These are phyloP conservation scores for Hordeum vulgare DNA, from an alignment of 176 grass and related monocot species.

Conservation along the genomic window DNA sequence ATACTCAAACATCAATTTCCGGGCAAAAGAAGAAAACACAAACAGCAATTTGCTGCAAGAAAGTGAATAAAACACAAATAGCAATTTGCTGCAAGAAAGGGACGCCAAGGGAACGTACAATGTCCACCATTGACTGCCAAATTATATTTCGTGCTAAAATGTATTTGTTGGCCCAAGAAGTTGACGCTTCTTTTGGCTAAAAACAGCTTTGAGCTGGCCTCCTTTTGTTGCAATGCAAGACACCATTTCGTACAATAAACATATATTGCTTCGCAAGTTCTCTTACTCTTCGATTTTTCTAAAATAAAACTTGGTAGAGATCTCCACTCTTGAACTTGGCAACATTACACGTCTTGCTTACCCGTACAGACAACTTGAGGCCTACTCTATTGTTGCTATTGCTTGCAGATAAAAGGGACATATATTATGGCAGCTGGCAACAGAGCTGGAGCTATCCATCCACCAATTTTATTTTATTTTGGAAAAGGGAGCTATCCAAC, in stretches of 20 bases:
- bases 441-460: not conserved
- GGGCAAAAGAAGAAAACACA: no score
- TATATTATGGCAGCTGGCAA: not conserved
- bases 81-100: not conserved
- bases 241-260: not conserved
- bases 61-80: no score
- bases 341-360: not conserved
- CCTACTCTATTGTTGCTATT: not conserved
- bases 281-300: not conserved
- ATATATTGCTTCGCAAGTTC: slow-evolving; percentile 12
- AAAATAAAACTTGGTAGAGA: not conserved
- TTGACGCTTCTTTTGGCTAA: not conserved
- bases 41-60: no score
- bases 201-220: not conserved
- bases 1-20: slow-evolving; percentile 2
- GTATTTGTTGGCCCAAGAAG: not conserved
- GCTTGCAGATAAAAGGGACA: not conserved
- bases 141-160: not conserved
- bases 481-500: not conserved
- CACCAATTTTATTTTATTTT: not conserved
- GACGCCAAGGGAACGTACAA: slow-evolving; percentile 5
- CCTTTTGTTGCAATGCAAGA: not conserved
- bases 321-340: not conserved
- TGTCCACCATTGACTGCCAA: not conserved
- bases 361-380: not conserved